These are phyloP conservation scores for Puya raimondii DNA, from an alignment of 176 grass and related monocot genomes.

Conservation along the genomic window DNA sequence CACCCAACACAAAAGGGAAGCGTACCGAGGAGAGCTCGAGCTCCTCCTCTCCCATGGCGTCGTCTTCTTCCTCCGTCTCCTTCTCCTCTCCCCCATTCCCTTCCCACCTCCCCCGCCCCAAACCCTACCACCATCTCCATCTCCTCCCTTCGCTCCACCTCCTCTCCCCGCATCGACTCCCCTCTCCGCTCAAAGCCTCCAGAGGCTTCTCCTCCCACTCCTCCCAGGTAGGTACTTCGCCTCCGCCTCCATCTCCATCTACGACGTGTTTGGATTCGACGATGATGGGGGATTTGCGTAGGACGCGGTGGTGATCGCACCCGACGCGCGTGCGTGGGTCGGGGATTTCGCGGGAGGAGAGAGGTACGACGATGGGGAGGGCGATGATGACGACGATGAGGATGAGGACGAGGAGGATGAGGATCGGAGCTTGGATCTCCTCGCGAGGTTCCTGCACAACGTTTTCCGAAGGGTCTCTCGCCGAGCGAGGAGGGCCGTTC, in stretches of 20 bases:
- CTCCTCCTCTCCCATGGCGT: constrained; percentile 6
- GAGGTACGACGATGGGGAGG: not conserved
- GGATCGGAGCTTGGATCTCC: constrained; percentile 76
- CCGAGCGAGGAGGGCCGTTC: constrained; percentile 56
- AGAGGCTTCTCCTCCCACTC: constrained; percentile 33
- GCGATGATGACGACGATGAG: constrained; percentile 16
- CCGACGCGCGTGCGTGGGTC: constrained; percentile 63
- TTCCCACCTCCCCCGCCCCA: not conserved
- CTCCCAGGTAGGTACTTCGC: constrained; percentile 13
- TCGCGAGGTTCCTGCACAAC: constrained; percentile 54
- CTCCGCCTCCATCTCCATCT: not conserved
- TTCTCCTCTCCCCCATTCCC: constrained; percentile 9
- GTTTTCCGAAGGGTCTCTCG: constrained; percentile 69
- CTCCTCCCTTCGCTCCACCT: not conserved
- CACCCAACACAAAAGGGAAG: too few species aligned
- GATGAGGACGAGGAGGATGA: constrained; percentile 52
- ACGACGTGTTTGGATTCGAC: not conserved
- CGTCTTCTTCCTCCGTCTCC: constrained; percentile 38
- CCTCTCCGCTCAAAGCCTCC: constrained; percentile 17
- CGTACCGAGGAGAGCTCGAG: not conserved
- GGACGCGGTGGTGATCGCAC: constrained; percentile 46
- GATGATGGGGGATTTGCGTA: not conserved
- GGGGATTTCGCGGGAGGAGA: constrained; percentile 35
- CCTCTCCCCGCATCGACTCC: constrained; percentile 8
- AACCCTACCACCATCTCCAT: constrained; percentile 1